Evolutionary conservation across 139 green algal genomes (phyloP).

Genomic region (Gonium pectorale): DNA sequence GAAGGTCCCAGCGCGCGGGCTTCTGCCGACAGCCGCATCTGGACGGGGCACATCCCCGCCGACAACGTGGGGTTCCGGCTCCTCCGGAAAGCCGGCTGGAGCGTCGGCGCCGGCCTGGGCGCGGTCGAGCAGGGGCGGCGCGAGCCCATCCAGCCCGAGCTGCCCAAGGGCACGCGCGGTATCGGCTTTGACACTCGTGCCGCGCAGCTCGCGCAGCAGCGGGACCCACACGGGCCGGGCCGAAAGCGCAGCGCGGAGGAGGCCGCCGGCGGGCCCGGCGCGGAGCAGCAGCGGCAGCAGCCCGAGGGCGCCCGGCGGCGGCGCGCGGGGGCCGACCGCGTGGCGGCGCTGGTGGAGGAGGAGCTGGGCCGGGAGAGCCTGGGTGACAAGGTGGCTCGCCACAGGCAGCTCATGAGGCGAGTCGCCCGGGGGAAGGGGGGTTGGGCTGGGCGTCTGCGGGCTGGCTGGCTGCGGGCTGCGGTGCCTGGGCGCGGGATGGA

Average conservation of each 20-base stretch:
- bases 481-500: too few relatives aligned
- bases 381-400: neutral
- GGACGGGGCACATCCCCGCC: constrained; percentile 15
- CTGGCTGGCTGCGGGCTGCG: too few relatives aligned
- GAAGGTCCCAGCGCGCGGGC: neutral
- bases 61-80: constrained; percentile 34
- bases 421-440: neutral
- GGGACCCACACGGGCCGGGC: neutral
- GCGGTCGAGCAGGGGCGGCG: neutral
- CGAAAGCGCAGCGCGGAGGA: neutral
- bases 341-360: neutral
- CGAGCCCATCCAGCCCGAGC: neutral
- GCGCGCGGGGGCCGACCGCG: neutral
- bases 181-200: constrained; percentile 10
- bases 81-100: constrained; percentile 20
- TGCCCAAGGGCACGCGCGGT: neutral
- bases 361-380: constrained; percentile 18
- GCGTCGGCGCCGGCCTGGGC: constrained; percentile 13
- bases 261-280: neutral
- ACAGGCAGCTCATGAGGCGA: constrained; percentile 8
- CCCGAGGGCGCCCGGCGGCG: neutral
- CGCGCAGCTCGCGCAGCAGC: neutral
- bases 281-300: too few relatives aligned
- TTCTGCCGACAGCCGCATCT: too few relatives aligned
- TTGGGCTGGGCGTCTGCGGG: neutral